Conservation (phyloP, 2,329 filamentous ascomycete species). For the Arthrobotrys sinensis region DNA sequence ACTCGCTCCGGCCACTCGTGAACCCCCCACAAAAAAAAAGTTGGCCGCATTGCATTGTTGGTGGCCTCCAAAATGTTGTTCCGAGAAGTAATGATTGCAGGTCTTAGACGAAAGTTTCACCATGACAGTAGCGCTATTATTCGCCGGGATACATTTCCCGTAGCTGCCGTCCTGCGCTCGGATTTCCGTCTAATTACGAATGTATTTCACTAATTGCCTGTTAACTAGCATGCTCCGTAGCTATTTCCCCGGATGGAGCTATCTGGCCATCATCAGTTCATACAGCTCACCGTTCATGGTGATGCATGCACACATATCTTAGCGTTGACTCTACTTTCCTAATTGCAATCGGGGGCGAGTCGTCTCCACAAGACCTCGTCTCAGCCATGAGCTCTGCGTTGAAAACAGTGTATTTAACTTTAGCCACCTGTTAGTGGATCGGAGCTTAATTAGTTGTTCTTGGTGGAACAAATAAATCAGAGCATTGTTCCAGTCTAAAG, state of each 20-base stretch:
- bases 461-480: no score
- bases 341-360: conserved; percentile 2
- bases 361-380: conserved; percentile 4
- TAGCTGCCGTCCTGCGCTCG: conserved; percentile 25
- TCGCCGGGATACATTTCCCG: conserved; percentile 19
- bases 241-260: conserved; percentile 20
- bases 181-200: conserved; percentile 24
- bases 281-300: background rate
- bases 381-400: background rate
- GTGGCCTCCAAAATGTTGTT: background rate
- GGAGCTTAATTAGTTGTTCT: background rate
- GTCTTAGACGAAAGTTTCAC: conserved; percentile 19
- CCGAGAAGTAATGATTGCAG: conserved; percentile 1
- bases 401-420: background rate
- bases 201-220: conserved; percentile 4
- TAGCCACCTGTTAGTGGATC: background rate
- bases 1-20: conserved; percentile 19
- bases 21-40: conserved; percentile 4
- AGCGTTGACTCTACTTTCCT: background rate
- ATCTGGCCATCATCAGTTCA: background rate
- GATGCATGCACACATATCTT: background rate
- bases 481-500: no score
- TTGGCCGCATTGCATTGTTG: background rate
- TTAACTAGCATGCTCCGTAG: conserved; percentile 4
- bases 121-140: conserved; percentile 4